Base-by-base conservation (phyloP, 495 filamentous ascomycete species). In the Lasiosphaeris hirsuta region DNA sequence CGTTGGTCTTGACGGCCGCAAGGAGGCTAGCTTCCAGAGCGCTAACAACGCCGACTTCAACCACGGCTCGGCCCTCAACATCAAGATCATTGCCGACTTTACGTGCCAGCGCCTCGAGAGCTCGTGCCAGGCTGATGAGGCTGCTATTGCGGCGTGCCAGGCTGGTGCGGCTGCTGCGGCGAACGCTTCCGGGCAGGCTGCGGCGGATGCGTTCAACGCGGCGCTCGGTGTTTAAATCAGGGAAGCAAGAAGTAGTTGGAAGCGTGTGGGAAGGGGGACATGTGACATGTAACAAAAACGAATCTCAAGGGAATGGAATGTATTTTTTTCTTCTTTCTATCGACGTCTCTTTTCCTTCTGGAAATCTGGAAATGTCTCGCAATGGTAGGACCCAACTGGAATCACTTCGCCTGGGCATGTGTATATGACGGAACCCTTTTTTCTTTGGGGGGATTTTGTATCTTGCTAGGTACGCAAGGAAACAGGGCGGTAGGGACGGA, bases 131-230 rank as follows among this genome's bases (percentile, higher is more conserved):
- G 83, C 82, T 14, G 55, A 66, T 9, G 71, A 66, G 23, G 76
- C 63, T 8, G 73, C 79, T 1, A 71, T 84, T 15, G 57, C 72
- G 19, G 66, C 71, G 17, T 86, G 83, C 69, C 56, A 79, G 23
- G 58, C 62, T 30, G 81, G 74, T 9, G 64, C 76, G 35, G 53
- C 68, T 10, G 77, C 78, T 38, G 75, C 76, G 0, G 56, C 61
- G 38, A 64, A 60, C 19, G 60, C 63, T 0, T 40, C 54, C 30
- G 72, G 69, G 37, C 78, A 85, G 70, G 80, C 75, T 18, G 79
- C 84, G 33, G 82, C 84, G n/a, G 75, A 83, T 73, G 77, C 79
- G 1, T 86, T 85, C 62, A 85, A 86, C 59, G 58, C 63, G 7
- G 72, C 71, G 14, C 58, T 76, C n/a, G 74, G 74, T 36, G 71